Evolutionary conservation across 106 monocot genomes (phyloP).

Genomic region (Amphibolis antarctica): DNA sequence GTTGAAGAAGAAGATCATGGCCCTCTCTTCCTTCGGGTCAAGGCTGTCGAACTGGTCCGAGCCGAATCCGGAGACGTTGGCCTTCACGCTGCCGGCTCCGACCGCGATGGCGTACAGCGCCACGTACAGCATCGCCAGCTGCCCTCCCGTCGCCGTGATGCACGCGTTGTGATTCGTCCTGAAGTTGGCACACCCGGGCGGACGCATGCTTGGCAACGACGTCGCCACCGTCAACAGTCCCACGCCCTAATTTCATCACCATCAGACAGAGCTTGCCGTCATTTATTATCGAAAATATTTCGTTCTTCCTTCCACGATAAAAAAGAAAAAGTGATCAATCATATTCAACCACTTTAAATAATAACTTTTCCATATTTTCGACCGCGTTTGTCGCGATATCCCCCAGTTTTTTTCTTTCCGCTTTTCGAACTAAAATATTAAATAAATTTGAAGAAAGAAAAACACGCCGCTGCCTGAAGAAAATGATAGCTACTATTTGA

Average conservation of each 20-base stretch:
- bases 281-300: too few species aligned
- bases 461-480: too few species aligned
- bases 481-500: too few species aligned
- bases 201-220: slow-evolving; percentile 36
- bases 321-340: too few species aligned
- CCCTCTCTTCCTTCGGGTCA: slow-evolving; percentile 22
- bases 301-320: too few species aligned
- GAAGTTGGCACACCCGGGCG: slow-evolving; percentile 36
- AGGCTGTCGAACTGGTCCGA: slow-evolving; percentile 49
- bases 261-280: too few species aligned
- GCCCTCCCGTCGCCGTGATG: slow-evolving; percentile 33
- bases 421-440: too few species aligned
- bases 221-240: slow-evolving; percentile 31
- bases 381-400: too few species aligned
- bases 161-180: slow-evolving; percentile 22
- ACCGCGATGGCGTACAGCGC: slow-evolving; percentile 65
- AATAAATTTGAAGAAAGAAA: too few species aligned
- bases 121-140: slow-evolving; percentile 45
- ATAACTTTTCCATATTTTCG: too few species aligned
- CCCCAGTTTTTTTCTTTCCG: too few species aligned
- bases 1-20: slow-evolving; percentile 49
- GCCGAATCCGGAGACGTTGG: slow-evolving; percentile 37
- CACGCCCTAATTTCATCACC: slow-evolving; percentile 47
- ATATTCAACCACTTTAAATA: too few species aligned
- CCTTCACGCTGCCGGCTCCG: slow-evolving; percentile 66